phyloP scores from a whole-genome alignment of 2,329 filamentous ascomycete species.

The Graphiopsis chlorocephala region DNA sequence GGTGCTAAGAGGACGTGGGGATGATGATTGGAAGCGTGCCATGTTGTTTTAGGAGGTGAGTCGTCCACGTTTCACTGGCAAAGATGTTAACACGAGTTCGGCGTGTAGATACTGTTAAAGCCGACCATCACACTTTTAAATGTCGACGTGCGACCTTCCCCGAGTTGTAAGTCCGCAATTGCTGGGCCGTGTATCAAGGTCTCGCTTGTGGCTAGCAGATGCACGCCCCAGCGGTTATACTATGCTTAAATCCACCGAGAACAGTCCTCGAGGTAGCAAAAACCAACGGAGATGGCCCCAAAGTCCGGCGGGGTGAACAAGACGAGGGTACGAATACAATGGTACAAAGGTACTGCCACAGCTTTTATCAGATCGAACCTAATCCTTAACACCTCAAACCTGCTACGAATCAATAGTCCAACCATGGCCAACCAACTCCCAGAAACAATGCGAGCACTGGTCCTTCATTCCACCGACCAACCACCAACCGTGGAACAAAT shows the following conservation, averaged over 20 bases:
- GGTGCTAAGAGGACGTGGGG: conserved; percentile 9
- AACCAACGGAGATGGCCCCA: background rate
- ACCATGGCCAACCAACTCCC: conserved; percentile 11
- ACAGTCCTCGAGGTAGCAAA: background rate
- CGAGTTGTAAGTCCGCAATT: background rate
- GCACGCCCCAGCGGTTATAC: background rate
- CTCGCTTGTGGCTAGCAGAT: background rate
- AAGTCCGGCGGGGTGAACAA: background rate
- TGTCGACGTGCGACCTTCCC: background rate
- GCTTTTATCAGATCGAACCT: background rate
- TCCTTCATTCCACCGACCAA: conserved; percentile 18
- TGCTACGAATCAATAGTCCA: background rate
- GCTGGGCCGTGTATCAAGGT: background rate
- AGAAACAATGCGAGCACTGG: conserved; percentile 20
- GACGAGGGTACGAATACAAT: background rate
- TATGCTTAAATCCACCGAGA: background rate
- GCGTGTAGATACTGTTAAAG: background rate
- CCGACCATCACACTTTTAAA: background rate
- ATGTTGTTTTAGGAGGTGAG: background rate
- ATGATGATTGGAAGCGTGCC: background rate
- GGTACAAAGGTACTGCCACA: background rate
- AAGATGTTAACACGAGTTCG: background rate
- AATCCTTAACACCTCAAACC: background rate
- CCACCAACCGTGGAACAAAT: conserved; percentile 21
- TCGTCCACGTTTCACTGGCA: background rate